These are phyloP conservation scores for Mycocentrospora acerina DNA, from an alignment of 2,329 filamentous ascomycete genomes.

Conservation along the genomic window DNA sequence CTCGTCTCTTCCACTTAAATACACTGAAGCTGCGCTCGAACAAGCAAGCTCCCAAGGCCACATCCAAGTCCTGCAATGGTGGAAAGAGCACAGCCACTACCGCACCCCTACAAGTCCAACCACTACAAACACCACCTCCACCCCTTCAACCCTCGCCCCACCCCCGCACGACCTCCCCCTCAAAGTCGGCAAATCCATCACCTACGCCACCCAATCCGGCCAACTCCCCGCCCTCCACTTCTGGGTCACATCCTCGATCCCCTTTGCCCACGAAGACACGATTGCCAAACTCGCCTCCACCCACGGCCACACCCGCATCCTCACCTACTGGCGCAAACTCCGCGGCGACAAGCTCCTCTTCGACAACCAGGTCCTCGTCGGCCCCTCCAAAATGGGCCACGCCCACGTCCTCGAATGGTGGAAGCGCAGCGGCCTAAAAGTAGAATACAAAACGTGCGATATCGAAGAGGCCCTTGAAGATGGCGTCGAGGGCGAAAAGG, in stretches of 20 bases:
- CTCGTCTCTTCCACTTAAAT: constrained; percentile 76
- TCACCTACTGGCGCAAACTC: constrained; percentile 78
- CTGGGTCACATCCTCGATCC: constrained; percentile 83
- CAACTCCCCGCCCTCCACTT: constrained; percentile 76
- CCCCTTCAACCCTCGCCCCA: constrained; percentile 11
- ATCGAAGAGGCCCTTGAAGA: constrained; percentile 95
- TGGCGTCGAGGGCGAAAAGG: constrained; percentile 67
- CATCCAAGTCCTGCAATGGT: constrained; percentile 88
- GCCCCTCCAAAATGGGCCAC: constrained; percentile 84
- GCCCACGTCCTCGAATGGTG: constrained; percentile 89
- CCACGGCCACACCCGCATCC: constrained; percentile 79
- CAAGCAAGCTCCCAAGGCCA: constrained; percentile 83
- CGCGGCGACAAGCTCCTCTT: constrained; percentile 78
- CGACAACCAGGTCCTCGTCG: constrained; percentile 79
- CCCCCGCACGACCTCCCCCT: constrained; percentile 49
- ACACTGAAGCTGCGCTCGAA: constrained; percentile 84
- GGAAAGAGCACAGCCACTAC: constrained; percentile 68
- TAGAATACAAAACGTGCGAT: constrained; percentile 93
- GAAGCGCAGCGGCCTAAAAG: constrained; percentile 72
- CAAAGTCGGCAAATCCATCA: constrained; percentile 81
- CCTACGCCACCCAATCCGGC: constrained; percentile 81
- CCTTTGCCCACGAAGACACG: constrained; percentile 75
- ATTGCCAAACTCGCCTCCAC: constrained; percentile 83
- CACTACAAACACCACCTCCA: no score
- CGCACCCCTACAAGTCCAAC: constrained; percentile 19